Base-by-base conservation (phyloP, 441 rosid species). In the Gossypium gossypioides region DNA sequence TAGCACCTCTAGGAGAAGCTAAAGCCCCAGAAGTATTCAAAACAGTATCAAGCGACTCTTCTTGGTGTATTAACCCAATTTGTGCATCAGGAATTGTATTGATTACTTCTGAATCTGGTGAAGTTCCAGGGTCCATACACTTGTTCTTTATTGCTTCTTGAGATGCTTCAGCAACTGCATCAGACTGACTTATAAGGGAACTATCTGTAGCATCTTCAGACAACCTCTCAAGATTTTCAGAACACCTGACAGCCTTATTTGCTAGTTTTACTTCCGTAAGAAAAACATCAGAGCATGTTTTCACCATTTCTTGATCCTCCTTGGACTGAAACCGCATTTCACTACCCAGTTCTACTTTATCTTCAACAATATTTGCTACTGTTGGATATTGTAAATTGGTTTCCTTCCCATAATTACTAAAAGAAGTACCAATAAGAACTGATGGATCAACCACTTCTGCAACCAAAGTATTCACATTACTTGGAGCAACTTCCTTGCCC, bases 91-190 rank as follows among this genome's bases (percentile, higher is more conserved):
- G 87, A 81, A 80, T 82, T 74, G 79, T 51, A 86, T 91, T 90
- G 52, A 91, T 89, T 60, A 92, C 98, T 87, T 95, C 99, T n/a
- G 99, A 95, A 87, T 95, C 99, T 16, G 99, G 99, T 74, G 99
- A 95, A 77, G 98, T 91, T 84, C 88, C 97, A 69, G 93, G 85
- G 74, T 86, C 91, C 69, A 84, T 62, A 74, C 85, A 82, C 48
- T 75, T 77, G 71, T 80, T 81, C 76, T 78, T 87, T 64, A 63
- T 76, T 22, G 76, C 80, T 77, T 65, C 88, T 77, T 68, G 83
- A 58, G 81, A 77, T 57, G 78, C 74, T 75, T 83, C 86, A 77
- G 59, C 85, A 74, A 78, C 79, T 29, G 64, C 71, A 74, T 71
- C 76, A 24, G 79, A 76, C 72, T 83, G 74, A 67, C 75, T 64